Base-by-base conservation (phyloP, 176 grass and related monocot species). In the Oryza rufipogon region DNA sequence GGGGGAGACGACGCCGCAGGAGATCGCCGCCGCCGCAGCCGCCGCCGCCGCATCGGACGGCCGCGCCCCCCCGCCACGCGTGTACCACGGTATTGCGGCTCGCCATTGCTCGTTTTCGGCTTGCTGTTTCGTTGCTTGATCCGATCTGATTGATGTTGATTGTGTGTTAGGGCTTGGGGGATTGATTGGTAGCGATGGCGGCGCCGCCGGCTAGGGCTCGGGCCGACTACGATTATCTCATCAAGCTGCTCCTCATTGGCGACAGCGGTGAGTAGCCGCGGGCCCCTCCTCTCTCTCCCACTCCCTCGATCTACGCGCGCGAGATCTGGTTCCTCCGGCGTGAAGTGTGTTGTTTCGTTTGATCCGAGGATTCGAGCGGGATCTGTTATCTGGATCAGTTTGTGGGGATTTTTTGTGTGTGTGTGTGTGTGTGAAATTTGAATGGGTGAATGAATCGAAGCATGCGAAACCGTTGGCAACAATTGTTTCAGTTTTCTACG, bases 201-300 rank as follows among this genome's bases (percentile, higher is more conserved):
- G 89, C 80, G 61, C 84, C 89, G n/a, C 89, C 84, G 75, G 89
- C 89, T 36, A 90, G 84, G 75, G 84, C 89, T 65, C 75, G 89
- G 76, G 89, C 89, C 23, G 89, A 90, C 75, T 90, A 90, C 51
- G 89, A 90, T 75, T 90, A 90, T 75, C 89, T 90, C 75, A 87
- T 90, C 70, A 90, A 90, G 85, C 75, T 90, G 28, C 89, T 90
- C 38, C 89, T 90, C 75, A 90, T 90, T 70, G 89, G 89, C 20
- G 89, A 90, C 70, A 90, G 89, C 80, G 89, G 89, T 90, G 84
- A 87, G 84, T 70, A 20, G 19, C 16, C 16, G 16, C 12, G 54
- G 54, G 17, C n/a, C 32, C 23, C 46, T 5, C 12, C 6, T 6
- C 36, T 10, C 8, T 49, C 52, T 7, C 23, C 1, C n/a, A 48